Evolutionary conservation across 2,329 filamentous ascomycete species (phyloP).

Genomic region (Penicillium hordei): DNA sequence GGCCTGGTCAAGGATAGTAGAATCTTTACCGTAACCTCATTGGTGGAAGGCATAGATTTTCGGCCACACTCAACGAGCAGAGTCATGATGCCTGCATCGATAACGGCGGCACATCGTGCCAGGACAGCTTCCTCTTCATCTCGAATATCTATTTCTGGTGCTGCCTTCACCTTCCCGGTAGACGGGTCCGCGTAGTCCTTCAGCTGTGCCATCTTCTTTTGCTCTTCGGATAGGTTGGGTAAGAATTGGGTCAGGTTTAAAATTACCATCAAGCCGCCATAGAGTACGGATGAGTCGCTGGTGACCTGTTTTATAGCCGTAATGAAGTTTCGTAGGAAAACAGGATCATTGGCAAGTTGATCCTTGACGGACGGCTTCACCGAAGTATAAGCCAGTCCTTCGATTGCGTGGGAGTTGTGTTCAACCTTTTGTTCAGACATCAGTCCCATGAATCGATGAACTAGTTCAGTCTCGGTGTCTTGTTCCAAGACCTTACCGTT

Average conservation of each 20-base stretch:
- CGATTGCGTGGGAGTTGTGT: constrained; percentile 74
- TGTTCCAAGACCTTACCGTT: constrained; percentile 37
- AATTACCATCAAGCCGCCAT: constrained; percentile 82
- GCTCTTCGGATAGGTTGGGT: constrained; percentile 78
- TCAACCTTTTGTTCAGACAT: constrained; percentile 43
- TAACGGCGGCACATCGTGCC: constrained; percentile 72
- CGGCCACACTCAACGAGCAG: constrained; percentile 75
- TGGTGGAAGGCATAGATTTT: constrained; percentile 66
- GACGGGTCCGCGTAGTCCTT: constrained; percentile 91
- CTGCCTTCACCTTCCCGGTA: constrained; percentile 62
- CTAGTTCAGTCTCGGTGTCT: constrained; percentile 53
- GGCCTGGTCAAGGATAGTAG: constrained; percentile 74
- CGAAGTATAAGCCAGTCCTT: constrained; percentile 89
- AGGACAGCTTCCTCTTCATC: constrained; percentile 75
- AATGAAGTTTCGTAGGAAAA: constrained; percentile 70
- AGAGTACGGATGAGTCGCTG: constrained; percentile 70
- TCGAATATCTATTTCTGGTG: constrained; percentile 59
- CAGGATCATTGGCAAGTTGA: constrained; percentile 65
- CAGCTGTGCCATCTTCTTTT: constrained; percentile 86
- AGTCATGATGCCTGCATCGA: constrained; percentile 75
- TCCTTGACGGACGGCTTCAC: constrained; percentile 84
- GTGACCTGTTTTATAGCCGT: constrained; percentile 47
- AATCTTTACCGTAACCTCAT: constrained; percentile 70
- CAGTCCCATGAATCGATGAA: constrained; percentile 54
- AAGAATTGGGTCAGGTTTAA: constrained; percentile 80